Conservation (phyloP, 495 filamentous ascomycete species). For the Achaetomiella virescens region DNA sequence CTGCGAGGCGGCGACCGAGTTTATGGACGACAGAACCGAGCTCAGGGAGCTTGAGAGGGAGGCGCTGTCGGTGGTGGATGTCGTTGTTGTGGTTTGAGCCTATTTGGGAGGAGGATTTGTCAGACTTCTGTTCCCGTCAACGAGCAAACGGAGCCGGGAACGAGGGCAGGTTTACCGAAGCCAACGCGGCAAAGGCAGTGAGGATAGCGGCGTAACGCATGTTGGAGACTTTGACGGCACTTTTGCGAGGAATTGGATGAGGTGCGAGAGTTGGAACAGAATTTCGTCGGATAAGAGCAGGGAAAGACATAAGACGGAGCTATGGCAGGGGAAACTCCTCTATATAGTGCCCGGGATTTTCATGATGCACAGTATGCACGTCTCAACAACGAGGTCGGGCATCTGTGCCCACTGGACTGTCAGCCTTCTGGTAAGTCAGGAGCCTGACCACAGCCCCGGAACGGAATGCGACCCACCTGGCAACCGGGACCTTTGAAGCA, state of each 20-base stretch:
- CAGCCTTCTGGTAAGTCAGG: too few species aligned
- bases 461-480: too few species aligned
- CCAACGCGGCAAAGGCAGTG: constrained; percentile 22
- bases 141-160: not conserved
- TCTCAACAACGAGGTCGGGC: too few species aligned
- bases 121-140: not conserved
- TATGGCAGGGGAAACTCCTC: too few species aligned
- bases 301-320: too few species aligned
- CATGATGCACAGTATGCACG: too few species aligned
- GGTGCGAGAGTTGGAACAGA: not conserved
- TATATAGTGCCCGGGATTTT: too few species aligned
- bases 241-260: not conserved
- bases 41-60: constrained; percentile 14
- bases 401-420: too few species aligned
- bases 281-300: not conserved
- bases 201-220: constrained; percentile 25
- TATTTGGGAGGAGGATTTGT: not conserved
- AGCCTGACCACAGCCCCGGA: too few species aligned
- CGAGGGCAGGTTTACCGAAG: constrained; percentile 16
- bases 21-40: constrained; percentile 16
- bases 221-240: constrained; percentile 12
- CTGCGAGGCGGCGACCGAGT: constrained; percentile 13
- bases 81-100: constrained; percentile 19
- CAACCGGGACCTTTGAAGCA: too few species aligned
- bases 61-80: constrained; percentile 12